These are phyloP conservation scores for Citrullus colocynthis DNA, from an alignment of 306 rosid genomes.

Conservation along the genomic window DNA sequence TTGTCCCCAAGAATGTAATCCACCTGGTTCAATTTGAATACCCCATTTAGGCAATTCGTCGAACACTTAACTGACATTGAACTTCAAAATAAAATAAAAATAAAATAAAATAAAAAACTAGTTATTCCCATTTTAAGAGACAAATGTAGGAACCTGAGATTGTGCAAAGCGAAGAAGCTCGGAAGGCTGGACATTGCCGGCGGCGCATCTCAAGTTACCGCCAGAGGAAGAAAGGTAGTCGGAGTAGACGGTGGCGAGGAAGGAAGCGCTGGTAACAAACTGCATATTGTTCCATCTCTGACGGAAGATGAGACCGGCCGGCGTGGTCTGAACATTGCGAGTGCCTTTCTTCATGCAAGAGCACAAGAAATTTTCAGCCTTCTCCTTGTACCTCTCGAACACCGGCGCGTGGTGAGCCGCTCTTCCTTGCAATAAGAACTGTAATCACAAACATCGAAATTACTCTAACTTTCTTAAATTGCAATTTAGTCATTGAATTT, in stretches of 20 bases:
- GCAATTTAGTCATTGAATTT: no score
- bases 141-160: conserved; percentile 43
- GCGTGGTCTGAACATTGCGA: conserved; percentile 73
- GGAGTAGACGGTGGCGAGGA: conserved; percentile 80
- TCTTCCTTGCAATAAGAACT: conserved; percentile 86
- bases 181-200: conserved; percentile 57
- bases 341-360: conserved; percentile 61
- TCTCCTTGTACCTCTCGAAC: conserved; percentile 52
- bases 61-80: not conserved
- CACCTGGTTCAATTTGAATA: not conserved
- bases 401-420: conserved; percentile 53
- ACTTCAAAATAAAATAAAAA: not conserved
- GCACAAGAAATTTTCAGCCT: conserved; percentile 86
- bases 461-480: no score
- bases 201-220: conserved; percentile 35
- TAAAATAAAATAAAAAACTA: no score
- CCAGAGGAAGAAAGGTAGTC: conserved; percentile 75
- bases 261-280: conserved; percentile 85
- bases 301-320: conserved; percentile 85
- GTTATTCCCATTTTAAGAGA: not conserved
- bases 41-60: not conserved
- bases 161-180: conserved; percentile 67
- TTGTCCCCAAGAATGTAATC: conserved; percentile 95
- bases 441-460: conserved; percentile 7
- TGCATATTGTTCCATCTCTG: conserved; percentile 99